Percentiles rank a stretch among this genome's conserved stretches.
These are phyloP conservation scores for Pythium coloratum DNA, from an alignment of 352 stramenopile genomes.

Conservation along the genomic window DNA sequence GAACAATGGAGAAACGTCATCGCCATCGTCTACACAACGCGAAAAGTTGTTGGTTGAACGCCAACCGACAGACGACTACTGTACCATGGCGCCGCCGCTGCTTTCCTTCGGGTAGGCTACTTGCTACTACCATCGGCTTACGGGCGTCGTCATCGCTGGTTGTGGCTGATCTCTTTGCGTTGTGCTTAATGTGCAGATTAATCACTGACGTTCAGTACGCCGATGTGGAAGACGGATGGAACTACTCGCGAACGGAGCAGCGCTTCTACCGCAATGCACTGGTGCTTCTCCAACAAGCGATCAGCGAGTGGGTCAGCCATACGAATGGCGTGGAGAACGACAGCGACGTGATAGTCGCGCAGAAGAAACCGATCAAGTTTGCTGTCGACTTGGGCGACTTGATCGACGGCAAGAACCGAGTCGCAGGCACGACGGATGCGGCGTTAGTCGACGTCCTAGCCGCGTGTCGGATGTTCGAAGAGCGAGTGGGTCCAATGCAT, in stretches of 20 bases:
- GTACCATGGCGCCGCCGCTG: slow-evolving; percentile 30
- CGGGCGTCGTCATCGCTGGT: neutral
- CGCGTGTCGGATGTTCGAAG: slow-evolving; percentile 46
- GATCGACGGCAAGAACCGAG: slow-evolving; percentile 78
- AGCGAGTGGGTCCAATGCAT: slow-evolving; percentile 53
- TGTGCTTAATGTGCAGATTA: slow-evolving; percentile 28
- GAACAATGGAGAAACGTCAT: slow-evolving; percentile 11
- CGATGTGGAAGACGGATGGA: slow-evolving; percentile 76
- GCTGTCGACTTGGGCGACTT: slow-evolving; percentile 81
- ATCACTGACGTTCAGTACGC: slow-evolving; percentile 85
- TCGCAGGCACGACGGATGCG: slow-evolving; percentile 38
- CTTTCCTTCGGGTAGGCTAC: slow-evolving; percentile 51
- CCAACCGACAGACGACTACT: neutral
- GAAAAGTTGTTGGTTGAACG: neutral
- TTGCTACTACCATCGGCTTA: neutral
- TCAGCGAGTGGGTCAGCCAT: slow-evolving; percentile 52
- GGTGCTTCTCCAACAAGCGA: slow-evolving; percentile 39
- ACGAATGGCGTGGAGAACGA: neutral
- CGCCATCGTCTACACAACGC: slow-evolving; percentile 5
- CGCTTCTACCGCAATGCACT: slow-evolving; percentile 75
- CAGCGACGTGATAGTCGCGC: neutral
- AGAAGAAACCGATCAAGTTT: slow-evolving; percentile 39
- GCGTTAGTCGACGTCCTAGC: slow-evolving; percentile 45
- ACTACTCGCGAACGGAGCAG: slow-evolving; percentile 65
- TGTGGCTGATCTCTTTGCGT: neutral